phyloP scores from a whole-genome alignment of 371 early-diverging fungal genomes.

The Circinella umbellata region DNA sequence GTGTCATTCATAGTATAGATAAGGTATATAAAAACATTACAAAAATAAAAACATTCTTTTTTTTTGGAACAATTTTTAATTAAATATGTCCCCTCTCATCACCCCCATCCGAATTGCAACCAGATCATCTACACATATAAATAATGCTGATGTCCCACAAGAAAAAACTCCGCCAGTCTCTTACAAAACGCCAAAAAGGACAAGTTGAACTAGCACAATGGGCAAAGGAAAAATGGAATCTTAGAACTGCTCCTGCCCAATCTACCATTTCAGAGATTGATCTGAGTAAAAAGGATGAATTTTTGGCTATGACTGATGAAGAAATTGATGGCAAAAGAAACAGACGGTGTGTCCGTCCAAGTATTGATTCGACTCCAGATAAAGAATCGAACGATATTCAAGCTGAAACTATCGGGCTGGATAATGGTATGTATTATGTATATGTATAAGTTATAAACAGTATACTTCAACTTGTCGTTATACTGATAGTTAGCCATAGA shows the following conservation, averaged over 20 bases:
- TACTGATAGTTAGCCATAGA: not conserved
- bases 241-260: not conserved
- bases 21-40: too few relatives aligned
- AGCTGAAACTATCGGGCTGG: not conserved
- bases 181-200: too few relatives aligned
- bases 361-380: not conserved
- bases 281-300: not conserved
- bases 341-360: not conserved
- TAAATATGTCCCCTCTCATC: too few relatives aligned
- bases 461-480: not conserved
- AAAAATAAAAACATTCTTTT: too few relatives aligned
- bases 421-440: not conserved
- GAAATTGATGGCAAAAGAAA: not conserved
- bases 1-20: too few relatives aligned
- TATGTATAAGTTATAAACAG: not conserved
- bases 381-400: not conserved
- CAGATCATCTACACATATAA: too few relatives aligned
- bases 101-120: too few relatives aligned
- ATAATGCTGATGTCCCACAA: too few relatives aligned
- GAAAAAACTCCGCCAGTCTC: too few relatives aligned
- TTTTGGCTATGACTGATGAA: not conserved
- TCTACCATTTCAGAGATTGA: not conserved
- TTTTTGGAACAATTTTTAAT: too few relatives aligned
- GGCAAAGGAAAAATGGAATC: too few relatives aligned
- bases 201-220: too few relatives aligned